Percentiles rank a stretch among this genome's conserved stretches.
Conservation (phyloP, 2,329 filamentous ascomycete genomes). For the Alternaria incomplexa region DNA sequence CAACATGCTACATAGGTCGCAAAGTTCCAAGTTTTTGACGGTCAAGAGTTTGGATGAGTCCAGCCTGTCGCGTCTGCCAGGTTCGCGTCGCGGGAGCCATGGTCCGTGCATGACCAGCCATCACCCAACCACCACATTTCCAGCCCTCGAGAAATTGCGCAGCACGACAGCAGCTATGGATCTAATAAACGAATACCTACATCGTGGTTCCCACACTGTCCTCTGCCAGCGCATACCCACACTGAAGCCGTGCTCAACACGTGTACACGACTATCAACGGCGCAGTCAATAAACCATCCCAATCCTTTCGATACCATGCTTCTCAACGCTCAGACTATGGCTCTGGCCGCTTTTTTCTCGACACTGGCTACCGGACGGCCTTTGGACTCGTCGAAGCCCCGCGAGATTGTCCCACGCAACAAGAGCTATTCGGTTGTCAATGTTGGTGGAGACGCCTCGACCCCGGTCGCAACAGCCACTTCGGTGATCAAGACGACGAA, state of each 20-base stretch:
- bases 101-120: conserved; percentile 29
- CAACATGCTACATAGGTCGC: background rate
- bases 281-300: conserved; percentile 15
- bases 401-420: conserved; percentile 27
- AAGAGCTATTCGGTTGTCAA: conserved; percentile 50
- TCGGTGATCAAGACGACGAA: conserved; percentile 33
- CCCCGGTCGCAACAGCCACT: conserved; percentile 24
- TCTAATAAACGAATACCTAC: conserved; percentile 22
- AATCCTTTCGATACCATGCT: conserved; percentile 29
- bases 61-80: background rate
- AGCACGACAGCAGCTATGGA: conserved; percentile 20
- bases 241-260: conserved; percentile 11
- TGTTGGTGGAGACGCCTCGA: conserved; percentile 45
- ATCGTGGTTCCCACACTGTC: conserved; percentile 10
- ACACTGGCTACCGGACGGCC: conserved; percentile 32
- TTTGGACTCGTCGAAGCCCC: conserved; percentile 25
- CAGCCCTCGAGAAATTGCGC: conserved; percentile 31
- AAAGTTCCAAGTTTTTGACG: background rate
- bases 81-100: background rate
- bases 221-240: conserved; percentile 15
- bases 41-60: background rate
- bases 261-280: conserved; percentile 12
- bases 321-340: conserved; percentile 27
- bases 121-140: conserved; percentile 39
- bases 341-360: conserved; percentile 30